Percentiles rank a stretch among this genome's conserved stretches.
phyloP scores from a whole-genome alignment of 2,329 filamentous ascomycete species.

The Lojkania enalia region DNA sequence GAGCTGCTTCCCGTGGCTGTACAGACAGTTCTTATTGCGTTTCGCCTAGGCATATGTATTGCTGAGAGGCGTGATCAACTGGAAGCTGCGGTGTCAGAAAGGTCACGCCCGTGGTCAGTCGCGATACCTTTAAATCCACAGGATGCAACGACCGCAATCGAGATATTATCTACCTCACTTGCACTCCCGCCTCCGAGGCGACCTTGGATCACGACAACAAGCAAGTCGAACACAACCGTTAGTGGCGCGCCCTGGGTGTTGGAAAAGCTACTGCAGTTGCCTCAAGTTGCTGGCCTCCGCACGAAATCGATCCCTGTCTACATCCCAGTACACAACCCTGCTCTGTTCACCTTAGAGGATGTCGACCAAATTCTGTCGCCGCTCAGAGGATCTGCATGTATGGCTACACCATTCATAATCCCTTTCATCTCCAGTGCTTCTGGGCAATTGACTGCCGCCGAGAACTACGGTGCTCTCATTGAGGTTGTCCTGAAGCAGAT shows the following conservation, averaged over 20 bases:
- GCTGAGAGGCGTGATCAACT: constrained; percentile 9
- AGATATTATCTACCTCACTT: constrained; percentile 10
- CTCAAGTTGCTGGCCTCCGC: constrained; percentile 8
- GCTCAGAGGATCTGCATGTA: constrained; percentile 8
- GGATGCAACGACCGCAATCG: constrained; percentile 7
- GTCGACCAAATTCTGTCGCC: constrained; percentile 9
- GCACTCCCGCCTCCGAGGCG: constrained; percentile 7
- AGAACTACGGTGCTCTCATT: constrained; percentile 10
- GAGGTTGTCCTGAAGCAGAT: constrained; percentile 8
- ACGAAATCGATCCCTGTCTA: constrained; percentile 9
- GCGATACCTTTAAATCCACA: constrained; percentile 7
- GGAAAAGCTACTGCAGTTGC: constrained; percentile 9
- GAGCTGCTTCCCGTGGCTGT: constrained; percentile 8
- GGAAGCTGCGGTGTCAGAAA: constrained; percentile 8
- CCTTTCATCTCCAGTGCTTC: constrained; percentile 9
- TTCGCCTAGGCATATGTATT: constrained; percentile 9
- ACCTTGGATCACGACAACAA: constrained; percentile 10
- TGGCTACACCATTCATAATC: constrained; percentile 8
- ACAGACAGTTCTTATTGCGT: constrained; percentile 9
- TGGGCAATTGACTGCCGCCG: constrained; percentile 5
- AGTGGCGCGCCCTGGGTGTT: constrained; percentile 9
- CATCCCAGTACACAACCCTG: constrained; percentile 9
- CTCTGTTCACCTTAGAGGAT: constrained; percentile 7
- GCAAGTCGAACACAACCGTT: constrained; percentile 8
- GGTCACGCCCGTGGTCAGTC: constrained; percentile 8